Base-by-base conservation (phyloP, 441 rosid species). In the Populus hybrid region DNA sequence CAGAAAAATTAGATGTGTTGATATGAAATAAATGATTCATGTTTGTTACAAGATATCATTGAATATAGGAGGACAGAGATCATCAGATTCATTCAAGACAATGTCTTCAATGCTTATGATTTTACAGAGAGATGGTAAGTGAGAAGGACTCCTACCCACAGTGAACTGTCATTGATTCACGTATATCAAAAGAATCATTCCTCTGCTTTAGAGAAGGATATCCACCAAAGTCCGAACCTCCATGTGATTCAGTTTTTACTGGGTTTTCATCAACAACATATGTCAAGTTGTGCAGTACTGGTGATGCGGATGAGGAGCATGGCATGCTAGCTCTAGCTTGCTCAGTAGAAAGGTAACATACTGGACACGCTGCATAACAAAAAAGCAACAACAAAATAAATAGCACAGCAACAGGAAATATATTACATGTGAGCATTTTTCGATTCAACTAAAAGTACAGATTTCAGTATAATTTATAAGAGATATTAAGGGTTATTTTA, bases 181-280 rank as follows among this genome's bases (percentile, higher is more conserved):
- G 85, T 68, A 92, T 84, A 75, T 90, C 89, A 76, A 84, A 94
- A 32, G 94, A 90, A 74, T 88, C 88, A 38, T 72, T 86, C 81
- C 95, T 87, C 65, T 90, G 91, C 69, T 81, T 84, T 64, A 92
- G 82, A 80, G 96, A 85, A 84, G 94, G 97, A 81, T 89, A 94
- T 66, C 98, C 97, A 81, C 97, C 93, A 80, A 92, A 94, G 11
- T 86, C 91, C 61, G 96, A 94, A 79, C 95, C 98, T 82, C 93
- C 96, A 75, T 87, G 88, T 30, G 86, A 78, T 83, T 89, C 94
- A 71, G 11, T 76, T 82, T 85, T 89, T 21, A 83, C 77, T 50
- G 90, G 94, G 82, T 75, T 84, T 85, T 87, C 88, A 10, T 88
- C 88, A 38, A 71, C 83, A 76, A 89, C 65, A 79, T 88, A 92